A percentile compares a stretch with the other conserved stretches of the same genome.
Conservation (phyloP, 768 basidiomycete genomes). For the Nidularia sp. region DNA sequence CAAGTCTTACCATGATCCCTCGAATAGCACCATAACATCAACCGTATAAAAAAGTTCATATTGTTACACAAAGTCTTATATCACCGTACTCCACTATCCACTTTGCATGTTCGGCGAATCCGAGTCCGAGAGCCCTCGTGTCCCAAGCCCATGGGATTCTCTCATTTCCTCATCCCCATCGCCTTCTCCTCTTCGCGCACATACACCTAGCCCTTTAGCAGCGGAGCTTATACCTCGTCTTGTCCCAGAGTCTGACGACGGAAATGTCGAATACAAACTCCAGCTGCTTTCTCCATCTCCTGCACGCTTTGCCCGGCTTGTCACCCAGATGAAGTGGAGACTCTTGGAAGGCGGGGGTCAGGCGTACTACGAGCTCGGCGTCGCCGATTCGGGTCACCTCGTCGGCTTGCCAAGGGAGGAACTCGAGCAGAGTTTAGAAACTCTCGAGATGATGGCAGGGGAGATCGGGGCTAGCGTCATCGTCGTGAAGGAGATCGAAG, state of each 20-base stretch:
- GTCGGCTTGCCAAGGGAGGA: constrained; percentile 73
- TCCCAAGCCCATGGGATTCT: constrained; percentile 80
- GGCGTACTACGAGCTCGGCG: constrained; percentile 79
- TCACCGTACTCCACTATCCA: too few relatives aligned
- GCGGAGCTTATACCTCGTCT: constrained; percentile 53
- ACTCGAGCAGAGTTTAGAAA: constrained; percentile 78
- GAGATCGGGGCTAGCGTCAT: constrained; percentile 92
- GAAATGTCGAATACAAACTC: constrained; percentile 94
- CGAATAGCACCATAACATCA: too few relatives aligned
- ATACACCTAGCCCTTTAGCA: constrained; percentile 25
- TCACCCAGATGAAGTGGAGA: constrained; percentile 96
- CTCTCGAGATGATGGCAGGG: constrained; percentile 90
- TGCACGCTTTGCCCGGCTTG: constrained; percentile 75
- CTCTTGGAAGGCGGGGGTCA: constrained; percentile 81
- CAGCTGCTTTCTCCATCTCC: constrained; percentile 79
- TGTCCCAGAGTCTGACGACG: constrained; percentile 76
- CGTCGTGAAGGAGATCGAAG: constrained; percentile 84
- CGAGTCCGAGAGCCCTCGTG: constrained; percentile 75
- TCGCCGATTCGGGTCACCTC: constrained; percentile 85
- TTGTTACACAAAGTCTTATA: too few relatives aligned
- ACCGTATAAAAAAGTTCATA: too few relatives aligned
- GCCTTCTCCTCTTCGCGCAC: constrained; percentile 22
- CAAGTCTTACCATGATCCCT: too few relatives aligned
- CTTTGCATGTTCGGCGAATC: constrained; percentile 74
- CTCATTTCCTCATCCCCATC: constrained; percentile 56